Base-by-base conservation (phyloP, 176 grass and related monocot species). In the Avena eriantha region DNA sequence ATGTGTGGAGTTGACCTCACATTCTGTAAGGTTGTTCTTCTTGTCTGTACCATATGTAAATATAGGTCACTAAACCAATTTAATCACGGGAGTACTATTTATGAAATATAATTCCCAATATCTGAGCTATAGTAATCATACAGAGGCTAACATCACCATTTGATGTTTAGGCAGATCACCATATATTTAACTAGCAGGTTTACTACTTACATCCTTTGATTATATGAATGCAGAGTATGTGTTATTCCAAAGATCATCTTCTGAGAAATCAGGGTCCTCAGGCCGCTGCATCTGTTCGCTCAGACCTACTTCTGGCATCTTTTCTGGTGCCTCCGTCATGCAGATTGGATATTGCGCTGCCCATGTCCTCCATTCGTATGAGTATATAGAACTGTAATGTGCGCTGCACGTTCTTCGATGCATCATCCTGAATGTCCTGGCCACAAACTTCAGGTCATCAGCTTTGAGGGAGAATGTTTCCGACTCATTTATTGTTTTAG, bases 351-450 rank as follows among this genome's bases (percentile, higher is more conserved):
- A 83, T 50, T 67, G 66, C 4, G 81, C 82, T 17, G 90, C 87
- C 87, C 90, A 95, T 55, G 57, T 81, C 76, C 82, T 85, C 93
- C 85, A 92, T 7, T 88, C n/a, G n/a, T n/a, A n/a, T n/a, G n/a
- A n/a, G n/a, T n/a, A n/a, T n/a, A n/a, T 78, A 76, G 88, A 80
- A 88, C 47, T 78, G 67, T 31, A 92, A 76, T 26, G 79, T 77
- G 85, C 83, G 78, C 85, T 92, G 85, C 76, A 92, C 72, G 31
- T 77, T 64, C 73, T 88, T 88, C 29, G 79, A 86, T 95, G 90
- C 63, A 95, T 71, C 81, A 77, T 82, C 26, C 26, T 92, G 54
- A 92, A 90, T 80, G 80, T 76, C 64, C 15, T 54, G 19, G 78
- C 78, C 39, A 92, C 73, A 75, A 83, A 87, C 73, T 87, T 92